A percentile compares a stretch with the other conserved stretches of the same genome.
phyloP scores from a whole-genome alignment of 2,329 filamentous ascomycete species.

The Sporothrix humicola region DNA sequence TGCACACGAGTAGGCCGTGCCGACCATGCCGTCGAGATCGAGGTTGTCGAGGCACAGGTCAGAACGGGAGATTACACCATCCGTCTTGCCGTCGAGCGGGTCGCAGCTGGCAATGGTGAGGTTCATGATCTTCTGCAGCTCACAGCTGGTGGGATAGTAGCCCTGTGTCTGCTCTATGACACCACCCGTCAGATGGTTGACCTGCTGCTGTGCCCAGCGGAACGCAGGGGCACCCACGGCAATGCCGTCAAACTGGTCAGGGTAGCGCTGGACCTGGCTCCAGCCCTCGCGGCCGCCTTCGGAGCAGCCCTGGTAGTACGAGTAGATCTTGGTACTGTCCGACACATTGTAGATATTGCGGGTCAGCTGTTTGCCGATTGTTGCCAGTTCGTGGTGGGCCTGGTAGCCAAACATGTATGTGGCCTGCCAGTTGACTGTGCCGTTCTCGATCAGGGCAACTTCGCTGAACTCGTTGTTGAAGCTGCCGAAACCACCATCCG shows the following conservation, averaged over 20 bases:
- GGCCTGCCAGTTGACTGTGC: slow-evolving; percentile 57
- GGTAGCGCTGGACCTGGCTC: slow-evolving; percentile 51
- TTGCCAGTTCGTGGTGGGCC: slow-evolving; percentile 58
- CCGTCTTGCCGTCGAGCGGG: slow-evolving; percentile 36
- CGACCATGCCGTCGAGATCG: slow-evolving; percentile 54
- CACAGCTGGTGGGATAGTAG: slow-evolving; percentile 49
- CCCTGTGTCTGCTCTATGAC: slow-evolving; percentile 48
- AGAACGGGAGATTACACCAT: slow-evolving; percentile 39
- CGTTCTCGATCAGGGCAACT: slow-evolving; percentile 54
- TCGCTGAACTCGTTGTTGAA: slow-evolving; percentile 48
- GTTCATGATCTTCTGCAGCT: slow-evolving; percentile 39
- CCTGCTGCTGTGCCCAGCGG: slow-evolving; percentile 54
- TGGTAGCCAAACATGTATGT: slow-evolving; percentile 58
- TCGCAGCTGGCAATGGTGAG: slow-evolving; percentile 38
- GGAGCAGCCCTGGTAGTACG: slow-evolving; percentile 59
- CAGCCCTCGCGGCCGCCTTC: slow-evolving; percentile 58
- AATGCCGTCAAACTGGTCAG: slow-evolving; percentile 52
- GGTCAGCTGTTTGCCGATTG: slow-evolving; percentile 54
- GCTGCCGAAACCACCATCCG: slow-evolving; percentile 53
- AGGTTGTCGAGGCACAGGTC: slow-evolving; percentile 52
- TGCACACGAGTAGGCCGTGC: slow-evolving; percentile 46
- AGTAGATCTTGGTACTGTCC: slow-evolving; percentile 47
- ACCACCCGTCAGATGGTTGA: slow-evolving; percentile 50
- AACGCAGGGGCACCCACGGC: slow-evolving; percentile 56
- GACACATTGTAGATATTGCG: slow-evolving; percentile 48